phyloP scores from a whole-genome alignment of 495 filamentous ascomycete species.

The Ascodesmis nigricans region DNA sequence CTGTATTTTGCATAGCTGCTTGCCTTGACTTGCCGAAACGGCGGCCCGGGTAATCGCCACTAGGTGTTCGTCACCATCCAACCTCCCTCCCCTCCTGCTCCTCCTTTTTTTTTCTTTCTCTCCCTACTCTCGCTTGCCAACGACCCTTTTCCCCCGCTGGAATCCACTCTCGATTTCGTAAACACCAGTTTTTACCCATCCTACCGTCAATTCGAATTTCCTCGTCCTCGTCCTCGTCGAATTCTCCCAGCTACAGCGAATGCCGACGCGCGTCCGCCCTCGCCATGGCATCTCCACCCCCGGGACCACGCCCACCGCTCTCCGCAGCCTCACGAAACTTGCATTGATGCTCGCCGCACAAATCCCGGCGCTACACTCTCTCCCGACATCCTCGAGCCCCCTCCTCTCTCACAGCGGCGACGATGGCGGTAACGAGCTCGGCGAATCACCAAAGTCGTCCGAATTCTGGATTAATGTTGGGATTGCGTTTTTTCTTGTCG shows the following conservation, averaged over 20 bases:
- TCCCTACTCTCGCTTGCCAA: too few relatives aligned
- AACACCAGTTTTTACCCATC: too few relatives aligned
- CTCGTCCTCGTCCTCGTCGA: not conserved
- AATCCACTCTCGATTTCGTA: too few relatives aligned
- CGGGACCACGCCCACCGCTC: not conserved
- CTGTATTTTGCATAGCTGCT: too few relatives aligned
- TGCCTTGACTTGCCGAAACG: too few relatives aligned
- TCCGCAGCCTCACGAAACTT: slow-evolving; percentile 2
- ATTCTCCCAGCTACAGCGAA: slow-evolving; percentile 5
- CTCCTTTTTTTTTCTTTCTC: too few relatives aligned
- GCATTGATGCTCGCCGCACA: slow-evolving; percentile 11
- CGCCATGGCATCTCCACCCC: not conserved
- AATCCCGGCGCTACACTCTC: slow-evolving; percentile 14
- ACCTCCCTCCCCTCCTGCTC: too few relatives aligned
- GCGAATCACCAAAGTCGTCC: slow-evolving; percentile 28
- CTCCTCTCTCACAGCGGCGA: not conserved
- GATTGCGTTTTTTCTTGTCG: slow-evolving; percentile 48
- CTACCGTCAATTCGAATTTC: too few relatives aligned
- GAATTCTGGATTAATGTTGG: slow-evolving; percentile 47
- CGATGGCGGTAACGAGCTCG: slow-evolving; percentile 23
- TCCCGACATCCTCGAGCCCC: slow-evolving; percentile 8
- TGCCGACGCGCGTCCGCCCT: slow-evolving; percentile 9
- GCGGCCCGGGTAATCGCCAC: too few relatives aligned
- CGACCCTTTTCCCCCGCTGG: too few relatives aligned
- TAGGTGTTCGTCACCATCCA: too few relatives aligned